phyloP scores from a whole-genome alignment of 2,329 filamentous ascomycete genomes.

The Colletotrichum tabaci region DNA sequence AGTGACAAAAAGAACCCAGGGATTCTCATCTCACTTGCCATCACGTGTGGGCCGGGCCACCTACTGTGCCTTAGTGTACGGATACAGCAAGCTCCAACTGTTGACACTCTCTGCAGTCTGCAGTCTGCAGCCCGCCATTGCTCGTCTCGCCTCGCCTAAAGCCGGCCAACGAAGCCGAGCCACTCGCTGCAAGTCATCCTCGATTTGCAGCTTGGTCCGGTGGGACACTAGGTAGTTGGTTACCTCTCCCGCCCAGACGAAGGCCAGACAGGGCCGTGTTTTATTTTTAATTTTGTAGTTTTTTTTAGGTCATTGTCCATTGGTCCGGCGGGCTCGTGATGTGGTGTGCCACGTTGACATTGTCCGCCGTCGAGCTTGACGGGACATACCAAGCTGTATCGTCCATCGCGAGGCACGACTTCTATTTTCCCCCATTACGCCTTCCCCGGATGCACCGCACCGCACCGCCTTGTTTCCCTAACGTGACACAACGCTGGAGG shows the following conservation, averaged over 20 bases:
- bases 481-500: not conserved
- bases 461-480: not conserved
- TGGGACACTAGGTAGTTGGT: not conserved
- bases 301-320: not conserved
- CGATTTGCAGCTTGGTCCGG: slow-evolving; percentile 1
- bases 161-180: slow-evolving; percentile 22
- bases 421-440: not conserved
- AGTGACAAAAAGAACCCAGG: slow-evolving; percentile 1
- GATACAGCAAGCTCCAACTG: too few relatives aligned
- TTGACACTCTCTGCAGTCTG: not conserved
- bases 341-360: not conserved
- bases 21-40: not conserved
- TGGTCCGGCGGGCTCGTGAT: not conserved
- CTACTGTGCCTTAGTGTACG: too few relatives aligned
- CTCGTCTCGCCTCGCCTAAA: slow-evolving; percentile 9
- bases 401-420: not conserved
- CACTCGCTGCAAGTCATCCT: slow-evolving; percentile 22
- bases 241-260: not conserved
- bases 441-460: not conserved
- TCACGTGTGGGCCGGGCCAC: not conserved
- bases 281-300: not conserved
- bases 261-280: not conserved
- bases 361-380: not conserved
- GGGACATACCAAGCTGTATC: slow-evolving; percentile 6
- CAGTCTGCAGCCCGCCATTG: not conserved